These are phyloP conservation scores for Phytophthora sojae DNA, from an alignment of 352 stramenopile species.

Conservation along the genomic window DNA sequence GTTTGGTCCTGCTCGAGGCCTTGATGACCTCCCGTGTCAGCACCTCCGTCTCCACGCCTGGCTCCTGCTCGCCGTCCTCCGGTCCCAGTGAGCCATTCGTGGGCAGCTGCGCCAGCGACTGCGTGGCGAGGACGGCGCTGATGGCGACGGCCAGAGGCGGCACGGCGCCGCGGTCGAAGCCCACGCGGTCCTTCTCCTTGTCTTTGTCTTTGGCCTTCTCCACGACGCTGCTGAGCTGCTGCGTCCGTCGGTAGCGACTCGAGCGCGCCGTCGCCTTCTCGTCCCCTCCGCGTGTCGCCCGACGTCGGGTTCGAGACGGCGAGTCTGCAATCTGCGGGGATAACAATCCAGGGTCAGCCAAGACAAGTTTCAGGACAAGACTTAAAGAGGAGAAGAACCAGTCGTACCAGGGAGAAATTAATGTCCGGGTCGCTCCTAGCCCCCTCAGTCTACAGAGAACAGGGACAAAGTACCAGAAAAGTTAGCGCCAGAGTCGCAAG, in stretches of 20 bases:
- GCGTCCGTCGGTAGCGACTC: constrained; percentile 29
- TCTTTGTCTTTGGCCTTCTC: constrained; percentile 39
- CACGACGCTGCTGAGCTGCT: constrained; percentile 20
- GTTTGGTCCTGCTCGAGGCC: constrained; percentile 60
- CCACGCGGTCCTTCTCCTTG: constrained; percentile 27
- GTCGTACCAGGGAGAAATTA: constrained; percentile 67
- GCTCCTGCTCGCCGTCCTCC: constrained; percentile 57
- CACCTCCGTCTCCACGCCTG: constrained; percentile 48
- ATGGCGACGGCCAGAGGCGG: constrained; percentile 7
- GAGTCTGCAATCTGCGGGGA: constrained; percentile 29
- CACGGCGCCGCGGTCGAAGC: constrained; percentile 50
- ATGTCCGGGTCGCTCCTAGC: constrained; percentile 70
- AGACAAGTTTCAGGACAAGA: background rate
- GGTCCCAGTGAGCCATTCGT: constrained; percentile 24
- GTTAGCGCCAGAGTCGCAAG: background rate
- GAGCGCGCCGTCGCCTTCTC: constrained; percentile 17
- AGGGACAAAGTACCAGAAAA: constrained; percentile 2
- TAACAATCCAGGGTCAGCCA: background rate
- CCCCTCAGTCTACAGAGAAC: constrained; percentile 60
- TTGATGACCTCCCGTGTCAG: constrained; percentile 78
- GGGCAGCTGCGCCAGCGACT: constrained; percentile 15
- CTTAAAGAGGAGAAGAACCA: background rate
- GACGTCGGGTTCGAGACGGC: constrained; percentile 25
- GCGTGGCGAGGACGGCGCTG: constrained; percentile 2
- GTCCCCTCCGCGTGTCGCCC: constrained; percentile 30